Conservation (phyloP, 2,329 filamentous ascomycete species). For the Celoporthe dispersa region DNA sequence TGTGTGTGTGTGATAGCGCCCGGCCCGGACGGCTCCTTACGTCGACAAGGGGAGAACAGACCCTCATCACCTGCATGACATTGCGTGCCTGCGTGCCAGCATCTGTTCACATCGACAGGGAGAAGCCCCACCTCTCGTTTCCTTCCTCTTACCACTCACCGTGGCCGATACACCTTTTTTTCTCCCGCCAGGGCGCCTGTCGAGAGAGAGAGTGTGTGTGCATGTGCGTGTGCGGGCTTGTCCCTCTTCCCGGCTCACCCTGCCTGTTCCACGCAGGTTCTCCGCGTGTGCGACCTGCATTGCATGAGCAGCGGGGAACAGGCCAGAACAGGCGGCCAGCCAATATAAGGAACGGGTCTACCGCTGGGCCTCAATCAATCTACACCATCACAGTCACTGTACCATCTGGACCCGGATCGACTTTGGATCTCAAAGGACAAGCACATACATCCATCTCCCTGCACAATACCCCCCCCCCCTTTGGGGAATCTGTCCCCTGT, state of each 20-base stretch:
- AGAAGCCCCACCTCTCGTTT: conserved; percentile 11
- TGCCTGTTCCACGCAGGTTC: conserved; percentile 23
- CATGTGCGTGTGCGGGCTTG: background rate
- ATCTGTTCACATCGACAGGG: conserved; percentile 14
- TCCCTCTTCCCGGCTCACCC: conserved; percentile 2
- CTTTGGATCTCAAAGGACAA: conserved; percentile 7
- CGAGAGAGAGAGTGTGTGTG: background rate
- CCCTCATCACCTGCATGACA: conserved; percentile 24
- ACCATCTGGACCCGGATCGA: conserved; percentile 18
- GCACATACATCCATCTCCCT: background rate
- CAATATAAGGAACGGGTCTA: conserved; percentile 58
- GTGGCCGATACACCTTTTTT: background rate
- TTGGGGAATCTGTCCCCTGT: background rate
- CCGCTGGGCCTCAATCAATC: conserved; percentile 44
- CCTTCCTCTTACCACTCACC: conserved; percentile 9
- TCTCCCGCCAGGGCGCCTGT: background rate
- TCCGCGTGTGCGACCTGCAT: conserved; percentile 41
- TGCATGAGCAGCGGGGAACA: conserved; percentile 40
- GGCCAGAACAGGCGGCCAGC: conserved; percentile 46
- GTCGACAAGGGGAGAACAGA: conserved; percentile 9
- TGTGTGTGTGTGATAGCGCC: conserved; percentile 25
- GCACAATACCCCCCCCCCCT: background rate
- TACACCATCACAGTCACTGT: conserved; percentile 33
- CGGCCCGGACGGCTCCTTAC: conserved; percentile 18
- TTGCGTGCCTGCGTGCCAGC: conserved; percentile 24